Evolutionary conservation across 768 basidiomycete genomes (phyloP), one percentile per base, ranked within the genome.

Genomic region (Boletus pseudopeckii): DNA sequence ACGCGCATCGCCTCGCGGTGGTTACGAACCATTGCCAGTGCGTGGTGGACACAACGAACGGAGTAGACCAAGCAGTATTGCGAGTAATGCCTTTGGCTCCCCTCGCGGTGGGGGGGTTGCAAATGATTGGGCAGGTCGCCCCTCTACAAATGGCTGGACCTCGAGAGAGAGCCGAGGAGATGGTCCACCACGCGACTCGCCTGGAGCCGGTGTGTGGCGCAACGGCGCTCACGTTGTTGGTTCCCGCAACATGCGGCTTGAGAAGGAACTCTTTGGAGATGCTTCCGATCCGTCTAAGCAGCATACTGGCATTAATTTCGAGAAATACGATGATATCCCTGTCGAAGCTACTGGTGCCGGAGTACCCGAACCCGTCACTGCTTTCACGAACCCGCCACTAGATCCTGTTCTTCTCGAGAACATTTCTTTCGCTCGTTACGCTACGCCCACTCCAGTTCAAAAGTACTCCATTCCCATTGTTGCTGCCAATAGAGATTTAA

Each of bases 381-480:
- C 84, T 38, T 99, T 99, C 76, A 88, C 88, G 54, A 83, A 78
- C 64, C 88, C 94, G 43, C 95, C 93, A 57, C 77, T 99, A 64
- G 94, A 99, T 73, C 82, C 90, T 42, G 87, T 95, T 71, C 84
- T 99, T 37, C 78, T 98, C 60, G 94, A 97, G 74, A 99, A 99
- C 75, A 99, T 99, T 61, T 77, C 79, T 32, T 88, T 79, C 72
- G 92, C 97, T 70, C 91, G 83, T 77, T 99, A 98, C 80, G 83
- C 85, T 54, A 93, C 85, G 39, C 97, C 97, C 10, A 99, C 97
- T 47, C 97, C 97, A 22, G 97, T 99, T 62, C 97, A 99, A 85
- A 98, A 98, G 80, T 96, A 98, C 73, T 98, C 97, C 62, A 89
- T 99, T 67, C 97, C 97, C 70, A 98, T 98, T 69, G 95, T 99